Conservation (phyloP, 2,329 filamentous ascomycete genomes). For the Fusarium palustre region DNA sequence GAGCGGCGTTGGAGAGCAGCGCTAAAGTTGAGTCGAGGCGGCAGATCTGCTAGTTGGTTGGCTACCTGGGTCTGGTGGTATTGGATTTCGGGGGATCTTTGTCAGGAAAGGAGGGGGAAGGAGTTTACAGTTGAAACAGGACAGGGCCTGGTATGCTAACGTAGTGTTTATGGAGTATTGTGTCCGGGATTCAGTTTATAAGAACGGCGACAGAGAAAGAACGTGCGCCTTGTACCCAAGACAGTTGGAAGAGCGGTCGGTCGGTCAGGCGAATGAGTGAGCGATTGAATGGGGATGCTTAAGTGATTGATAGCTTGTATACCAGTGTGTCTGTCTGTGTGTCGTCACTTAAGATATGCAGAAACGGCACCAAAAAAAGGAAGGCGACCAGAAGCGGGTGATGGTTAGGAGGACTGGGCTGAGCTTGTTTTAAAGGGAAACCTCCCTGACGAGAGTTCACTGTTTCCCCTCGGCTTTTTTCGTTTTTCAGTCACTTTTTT, state of each 20-base stretch:
- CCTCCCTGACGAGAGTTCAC: conserved; percentile 19
- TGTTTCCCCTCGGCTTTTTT: neutral
- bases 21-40: conserved; percentile 39
- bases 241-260: neutral
- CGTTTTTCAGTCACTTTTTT: conserved; percentile 12
- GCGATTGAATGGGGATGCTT: neutral
- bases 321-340: conserved; percentile 6
- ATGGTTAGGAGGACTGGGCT: conserved; percentile 26
- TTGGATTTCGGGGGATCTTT: conserved; percentile 36
- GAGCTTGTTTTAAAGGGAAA: conserved; percentile 41
- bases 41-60: conserved; percentile 41
- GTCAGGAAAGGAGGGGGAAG: conserved; percentile 30
- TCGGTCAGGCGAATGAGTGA: neutral
- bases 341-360: conserved; percentile 36
- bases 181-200: conserved; percentile 1
- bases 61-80: conserved; percentile 32
- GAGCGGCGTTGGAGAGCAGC: conserved; percentile 39
- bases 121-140: conserved; percentile 34
- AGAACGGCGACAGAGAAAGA: conserved; percentile 14
- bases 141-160: conserved; percentile 29
- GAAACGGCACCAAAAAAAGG: conserved; percentile 31
- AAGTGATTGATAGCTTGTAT: neutral
- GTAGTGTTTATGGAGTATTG: conserved; percentile 30
- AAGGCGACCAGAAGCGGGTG: conserved; percentile 30
- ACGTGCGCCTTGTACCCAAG: neutral